Conservation (phyloP, 345 rosid species). For the Gossypioides kirkii region DNA sequence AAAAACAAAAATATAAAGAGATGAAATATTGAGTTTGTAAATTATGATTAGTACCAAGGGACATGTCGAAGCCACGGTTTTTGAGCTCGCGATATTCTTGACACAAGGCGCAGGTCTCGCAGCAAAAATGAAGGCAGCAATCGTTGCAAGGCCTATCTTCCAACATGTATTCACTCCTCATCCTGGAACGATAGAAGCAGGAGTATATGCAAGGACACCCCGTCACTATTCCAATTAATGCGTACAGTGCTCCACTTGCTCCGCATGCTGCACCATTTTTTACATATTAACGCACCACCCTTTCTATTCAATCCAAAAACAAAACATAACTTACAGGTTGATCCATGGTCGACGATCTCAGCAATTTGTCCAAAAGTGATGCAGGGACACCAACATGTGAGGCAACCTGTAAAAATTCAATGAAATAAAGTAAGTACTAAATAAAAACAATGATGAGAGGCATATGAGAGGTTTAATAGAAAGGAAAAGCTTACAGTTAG, state of each 20-base stretch:
- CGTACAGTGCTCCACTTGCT: slow-evolving; percentile 20
- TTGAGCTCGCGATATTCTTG: slow-evolving; percentile 42
- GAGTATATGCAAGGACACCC: slow-evolving; percentile 23
- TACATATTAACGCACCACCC: background rate
- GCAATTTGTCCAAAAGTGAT: slow-evolving; percentile 36
- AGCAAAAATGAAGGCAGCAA: slow-evolving; percentile 28
- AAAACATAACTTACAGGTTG: slow-evolving; percentile 20
- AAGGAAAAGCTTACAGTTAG: slow-evolving; percentile 9
- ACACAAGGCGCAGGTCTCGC: slow-evolving; percentile 31
- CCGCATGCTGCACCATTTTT: slow-evolving; percentile 28
- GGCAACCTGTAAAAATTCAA: slow-evolving; percentile 19
- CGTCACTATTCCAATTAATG: background rate
- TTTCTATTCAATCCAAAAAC: background rate
- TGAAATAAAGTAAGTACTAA: background rate
- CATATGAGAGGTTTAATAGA: background rate
- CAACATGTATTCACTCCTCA: slow-evolving; percentile 27
- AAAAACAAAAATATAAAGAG: too few relatives aligned
- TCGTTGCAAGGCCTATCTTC: slow-evolving; percentile 21
- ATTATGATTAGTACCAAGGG: slow-evolving; percentile 20
- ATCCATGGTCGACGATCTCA: slow-evolving; percentile 34
- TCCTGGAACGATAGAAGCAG: slow-evolving; percentile 21
- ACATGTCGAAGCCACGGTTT: slow-evolving; percentile 36
- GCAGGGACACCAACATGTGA: slow-evolving; percentile 39
- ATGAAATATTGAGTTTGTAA: background rate
- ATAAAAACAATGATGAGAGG: background rate